Percentiles rank a stretch among this genome's conserved stretches.
Evolutionary conservation across 495 filamentous ascomycete species (phyloP).

Genomic region (Extremus antarcticus): DNA sequence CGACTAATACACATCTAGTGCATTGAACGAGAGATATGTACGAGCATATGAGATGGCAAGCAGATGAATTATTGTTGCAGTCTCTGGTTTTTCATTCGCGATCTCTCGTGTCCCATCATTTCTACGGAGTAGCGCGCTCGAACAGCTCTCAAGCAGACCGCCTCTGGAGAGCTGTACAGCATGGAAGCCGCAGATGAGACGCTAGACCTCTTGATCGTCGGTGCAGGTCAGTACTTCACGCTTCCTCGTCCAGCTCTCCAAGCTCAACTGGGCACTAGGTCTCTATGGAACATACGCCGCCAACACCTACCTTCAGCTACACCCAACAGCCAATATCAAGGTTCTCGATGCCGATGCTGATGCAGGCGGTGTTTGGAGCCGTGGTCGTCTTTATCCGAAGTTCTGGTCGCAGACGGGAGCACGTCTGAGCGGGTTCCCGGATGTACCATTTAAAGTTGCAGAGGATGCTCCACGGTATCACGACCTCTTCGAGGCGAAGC

Average conservation of each 20-base stretch:
- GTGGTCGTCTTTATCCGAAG: constrained; percentile 25
- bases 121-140: too few relatives aligned
- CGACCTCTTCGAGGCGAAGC: constrained; percentile 31
- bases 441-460: constrained; percentile 24
- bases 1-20: too few relatives aligned
- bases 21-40: too few relatives aligned
- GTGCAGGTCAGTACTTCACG: neutral
- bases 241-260: neutral
- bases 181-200: too few relatives aligned
- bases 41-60: too few relatives aligned
- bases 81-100: too few relatives aligned
- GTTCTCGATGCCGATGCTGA: constrained; percentile 26
- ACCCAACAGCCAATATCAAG: constrained; percentile 24
- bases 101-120: too few relatives aligned
- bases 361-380: constrained; percentile 31
- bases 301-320: constrained; percentile 29
- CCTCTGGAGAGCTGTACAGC: too few relatives aligned
- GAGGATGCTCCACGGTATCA: constrained; percentile 20
- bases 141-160: too few relatives aligned
- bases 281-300: constrained; percentile 22
- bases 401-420: constrained; percentile 36
- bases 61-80: too few relatives aligned
- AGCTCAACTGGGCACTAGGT: neutral
- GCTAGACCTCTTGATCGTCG: neutral
- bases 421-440: constrained; percentile 33